phyloP scores from a whole-genome alignment of 495 filamentous ascomycete species.

The Mytilinidion resinicola region DNA sequence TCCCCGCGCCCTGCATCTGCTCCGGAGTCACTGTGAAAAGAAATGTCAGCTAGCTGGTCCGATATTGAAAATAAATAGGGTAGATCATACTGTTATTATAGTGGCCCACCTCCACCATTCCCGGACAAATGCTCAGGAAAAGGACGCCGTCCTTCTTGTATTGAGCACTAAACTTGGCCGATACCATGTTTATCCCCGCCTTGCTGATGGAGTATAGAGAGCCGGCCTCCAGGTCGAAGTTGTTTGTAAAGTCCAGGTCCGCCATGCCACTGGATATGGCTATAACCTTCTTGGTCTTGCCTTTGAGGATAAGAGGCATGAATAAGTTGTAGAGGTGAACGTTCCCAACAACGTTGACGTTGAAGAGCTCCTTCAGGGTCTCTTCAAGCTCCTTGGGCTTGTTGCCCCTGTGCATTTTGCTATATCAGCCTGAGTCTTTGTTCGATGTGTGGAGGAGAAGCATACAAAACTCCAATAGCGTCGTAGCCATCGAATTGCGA shows the following conservation, averaged over 20 bases:
- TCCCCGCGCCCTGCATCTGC: slow-evolving; percentile 25
- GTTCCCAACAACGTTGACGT: slow-evolving; percentile 43
- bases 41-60: not conserved
- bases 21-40: slow-evolving; percentile 37
- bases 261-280: slow-evolving; percentile 45
- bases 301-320: slow-evolving; percentile 45
- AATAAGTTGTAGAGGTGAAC: slow-evolving; percentile 50
- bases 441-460: slow-evolving; percentile 1
- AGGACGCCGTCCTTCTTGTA: slow-evolving; percentile 48
- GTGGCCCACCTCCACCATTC: slow-evolving; percentile 40
- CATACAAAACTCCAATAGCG: slow-evolving; percentile 34
- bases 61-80: not conserved
- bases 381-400: slow-evolving; percentile 1
- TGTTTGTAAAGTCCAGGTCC: slow-evolving; percentile 42
- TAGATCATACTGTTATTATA: slow-evolving; percentile 27
- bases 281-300: slow-evolving; percentile 50
- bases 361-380: slow-evolving; percentile 23
- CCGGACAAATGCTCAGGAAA: slow-evolving; percentile 47
- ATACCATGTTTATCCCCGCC: slow-evolving; percentile 41
- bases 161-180: slow-evolving; percentile 45
- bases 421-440: not conserved
- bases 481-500: slow-evolving; percentile 28
- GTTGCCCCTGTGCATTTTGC: not conserved
- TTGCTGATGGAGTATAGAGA: slow-evolving; percentile 41
- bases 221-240: slow-evolving; percentile 27